These are phyloP conservation scores for Blastomyces parvus DNA, from an alignment of 2,329 filamentous ascomycete genomes.

Conservation along the genomic window DNA sequence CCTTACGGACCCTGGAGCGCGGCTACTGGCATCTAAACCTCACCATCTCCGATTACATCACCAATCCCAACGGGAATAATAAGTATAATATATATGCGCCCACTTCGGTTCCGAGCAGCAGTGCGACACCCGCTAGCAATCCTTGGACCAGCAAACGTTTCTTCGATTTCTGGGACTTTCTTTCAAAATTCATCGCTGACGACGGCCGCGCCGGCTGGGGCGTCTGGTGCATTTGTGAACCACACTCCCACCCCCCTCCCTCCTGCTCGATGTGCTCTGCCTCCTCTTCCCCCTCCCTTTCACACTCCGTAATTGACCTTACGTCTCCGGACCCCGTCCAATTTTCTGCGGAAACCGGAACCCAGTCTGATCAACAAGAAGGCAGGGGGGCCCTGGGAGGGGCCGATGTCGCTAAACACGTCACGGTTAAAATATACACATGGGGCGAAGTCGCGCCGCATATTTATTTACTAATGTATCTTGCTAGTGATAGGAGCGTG, in stretches of 20 bases:
- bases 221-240: conserved; percentile 33
- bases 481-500: conserved; percentile 58
- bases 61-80: conserved; percentile 51
- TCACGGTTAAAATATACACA: conserved; percentile 57
- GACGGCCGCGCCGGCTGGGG: conserved; percentile 39
- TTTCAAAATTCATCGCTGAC: conserved; percentile 29
- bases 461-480: conserved; percentile 63
- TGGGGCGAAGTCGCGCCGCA: conserved; percentile 67
- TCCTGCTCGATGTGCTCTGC: neutral
- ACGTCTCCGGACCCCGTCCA: neutral
- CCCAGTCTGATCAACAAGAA: neutral
- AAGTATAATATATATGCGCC: conserved; percentile 19
- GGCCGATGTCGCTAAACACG: conserved; percentile 16
- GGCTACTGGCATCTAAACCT: conserved; percentile 66
- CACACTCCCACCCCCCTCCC: neutral
- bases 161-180: conserved; percentile 34
- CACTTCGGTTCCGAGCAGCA: neutral
- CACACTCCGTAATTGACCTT: neutral
- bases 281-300: neutral
- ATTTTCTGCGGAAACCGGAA: neutral
- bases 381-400: no score
- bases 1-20: conserved; percentile 54
- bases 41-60: conserved; percentile 46
- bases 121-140: conserved; percentile 7
- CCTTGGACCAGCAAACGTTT: conserved; percentile 30